Base-by-base conservation (phyloP, 306 rosid species). In the Hippophae tibetana region DNA sequence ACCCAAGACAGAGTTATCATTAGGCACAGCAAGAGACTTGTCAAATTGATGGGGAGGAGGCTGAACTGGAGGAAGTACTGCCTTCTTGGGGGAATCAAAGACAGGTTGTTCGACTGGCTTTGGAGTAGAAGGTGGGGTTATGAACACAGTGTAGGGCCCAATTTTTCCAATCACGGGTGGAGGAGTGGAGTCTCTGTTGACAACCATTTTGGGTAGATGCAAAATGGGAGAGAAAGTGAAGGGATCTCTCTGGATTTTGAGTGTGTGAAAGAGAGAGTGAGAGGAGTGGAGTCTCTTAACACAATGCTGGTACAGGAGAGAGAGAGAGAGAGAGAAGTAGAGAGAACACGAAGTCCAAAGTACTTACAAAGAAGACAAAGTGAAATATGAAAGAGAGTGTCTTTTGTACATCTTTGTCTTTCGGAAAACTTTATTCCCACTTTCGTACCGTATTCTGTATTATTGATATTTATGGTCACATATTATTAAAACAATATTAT, bases 141-240 rank as follows among this genome's bases (percentile, higher is more conserved):
- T 77, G 81, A 93, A 93, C 10, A 93, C 99, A 10, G 99, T 93
- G 86, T 93, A 93, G 31, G 99, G 99, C 0, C 99, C 99, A 52
- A 93, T 89, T 78, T 93, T 93, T 3, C 99, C 94, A 65, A 89
- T 93, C 56, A 82, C 64, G 0, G 99, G 99, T 0, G 97, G 90
- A 5, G 99, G 97, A 47, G 95, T 76, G 27, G 90, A 77, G 70
- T 86, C 93, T 43, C 55, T 54, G 73, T 82, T 89, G 81, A 79
- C 47, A 43, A 85, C 70, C 99, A 93, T 90, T 83, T 40, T 52
- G 57, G 6, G 62, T n/a, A 7, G 64, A 56, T 7, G 61, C 7
- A 74, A 11, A 52, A 47, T 27, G 52, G 2, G 7, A 47, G 55
- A 27, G 61, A 23, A 10, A 8, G 10, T 6, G 63, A 7, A 40